Percentiles rank a stretch among this genome's conserved stretches.
Evolutionary conservation across 1,284 basidiomycete species (phyloP).

Genomic region (Melampsora americana): DNA sequence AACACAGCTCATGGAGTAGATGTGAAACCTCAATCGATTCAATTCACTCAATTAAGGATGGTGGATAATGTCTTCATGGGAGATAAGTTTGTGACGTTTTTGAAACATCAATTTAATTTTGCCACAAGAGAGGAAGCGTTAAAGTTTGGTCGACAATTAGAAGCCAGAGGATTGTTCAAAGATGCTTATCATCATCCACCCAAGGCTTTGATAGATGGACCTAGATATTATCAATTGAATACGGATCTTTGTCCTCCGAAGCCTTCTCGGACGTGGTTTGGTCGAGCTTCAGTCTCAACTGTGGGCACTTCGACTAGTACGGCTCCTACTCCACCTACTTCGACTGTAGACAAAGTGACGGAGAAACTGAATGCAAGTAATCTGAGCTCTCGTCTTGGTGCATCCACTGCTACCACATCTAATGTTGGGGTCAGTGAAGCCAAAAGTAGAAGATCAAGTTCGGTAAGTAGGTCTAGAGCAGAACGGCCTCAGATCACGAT

Average conservation of each 20-base stretch:
- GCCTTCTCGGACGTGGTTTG: slow-evolving; percentile 42
- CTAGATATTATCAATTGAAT: slow-evolving; percentile 39
- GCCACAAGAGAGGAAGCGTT: slow-evolving; percentile 36
- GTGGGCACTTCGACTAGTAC: background rate
- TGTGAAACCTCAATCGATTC: slow-evolving; percentile 31
- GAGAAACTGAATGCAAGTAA: background rate
- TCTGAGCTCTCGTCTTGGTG: background rate
- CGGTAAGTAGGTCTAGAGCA: slow-evolving; percentile 18
- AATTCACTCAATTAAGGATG: slow-evolving; percentile 34
- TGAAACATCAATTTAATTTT: slow-evolving; percentile 43
- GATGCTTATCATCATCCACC: slow-evolving; percentile 28
- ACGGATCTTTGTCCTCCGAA: slow-evolving; percentile 25
- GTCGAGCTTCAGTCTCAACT: background rate
- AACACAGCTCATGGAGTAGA: slow-evolving; percentile 42
- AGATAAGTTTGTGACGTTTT: slow-evolving; percentile 43
- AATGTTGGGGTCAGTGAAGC: background rate
- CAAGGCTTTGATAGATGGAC: slow-evolving; percentile 32
- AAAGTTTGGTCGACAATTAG: slow-evolving; percentile 39
- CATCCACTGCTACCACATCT: slow-evolving; percentile 11
- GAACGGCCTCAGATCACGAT: slow-evolving; percentile 29
- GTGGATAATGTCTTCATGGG: slow-evolving; percentile 41
- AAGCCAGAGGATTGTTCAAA: slow-evolving; percentile 35
- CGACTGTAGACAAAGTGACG: background rate
- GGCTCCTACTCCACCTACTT: background rate
- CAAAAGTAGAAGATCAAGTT: slow-evolving; percentile 25